Percentiles rank a stretch among this genome's conserved stretches.
Evolutionary conservation across 2,329 filamentous ascomycete genomes (phyloP).

Genomic region (Calonectria hawksworthii): DNA sequence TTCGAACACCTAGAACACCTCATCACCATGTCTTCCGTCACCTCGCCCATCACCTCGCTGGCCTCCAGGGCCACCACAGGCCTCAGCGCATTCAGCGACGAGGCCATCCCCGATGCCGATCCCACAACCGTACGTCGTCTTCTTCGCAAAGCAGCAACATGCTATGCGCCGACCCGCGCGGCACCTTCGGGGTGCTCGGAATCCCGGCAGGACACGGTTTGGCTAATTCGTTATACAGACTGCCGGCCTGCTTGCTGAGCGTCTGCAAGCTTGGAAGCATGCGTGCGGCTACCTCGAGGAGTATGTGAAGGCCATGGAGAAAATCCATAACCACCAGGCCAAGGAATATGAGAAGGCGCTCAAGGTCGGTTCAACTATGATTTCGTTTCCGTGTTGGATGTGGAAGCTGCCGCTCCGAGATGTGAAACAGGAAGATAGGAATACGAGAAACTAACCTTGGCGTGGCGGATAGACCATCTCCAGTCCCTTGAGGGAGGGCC

Average conservation of each 20-base stretch:
- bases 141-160: not conserved
- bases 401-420: not conserved
- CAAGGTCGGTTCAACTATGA: conserved; percentile 68
- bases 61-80: conserved; percentile 64
- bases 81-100: conserved; percentile 65
- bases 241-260: conserved; percentile 85
- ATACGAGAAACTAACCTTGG: conserved; percentile 9
- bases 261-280: conserved; percentile 96
- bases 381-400: not conserved
- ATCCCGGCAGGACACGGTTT: not conserved
- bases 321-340: conserved; percentile 84
- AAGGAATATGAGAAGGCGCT: conserved; percentile 97
- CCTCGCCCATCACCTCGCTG: conserved; percentile 52
- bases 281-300: conserved; percentile 92
- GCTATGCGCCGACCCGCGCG: conserved; percentile 11
- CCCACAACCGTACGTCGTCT: conserved; percentile 66
- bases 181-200: not conserved
- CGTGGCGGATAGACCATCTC: conserved; percentile 76
- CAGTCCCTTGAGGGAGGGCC: conserved; percentile 86
- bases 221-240: conserved; percentile 63
- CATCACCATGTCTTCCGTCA: conserved; percentile 43
- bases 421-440: not conserved
- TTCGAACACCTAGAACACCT: not conserved
- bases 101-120: conserved; percentile 71
- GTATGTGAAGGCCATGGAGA: conserved; percentile 88